A percentile compares a stretch with the other conserved stretches of the same genome.
phyloP scores from a whole-genome alignment of 768 basidiomycete genomes.

The Serendipita sp. region DNA sequence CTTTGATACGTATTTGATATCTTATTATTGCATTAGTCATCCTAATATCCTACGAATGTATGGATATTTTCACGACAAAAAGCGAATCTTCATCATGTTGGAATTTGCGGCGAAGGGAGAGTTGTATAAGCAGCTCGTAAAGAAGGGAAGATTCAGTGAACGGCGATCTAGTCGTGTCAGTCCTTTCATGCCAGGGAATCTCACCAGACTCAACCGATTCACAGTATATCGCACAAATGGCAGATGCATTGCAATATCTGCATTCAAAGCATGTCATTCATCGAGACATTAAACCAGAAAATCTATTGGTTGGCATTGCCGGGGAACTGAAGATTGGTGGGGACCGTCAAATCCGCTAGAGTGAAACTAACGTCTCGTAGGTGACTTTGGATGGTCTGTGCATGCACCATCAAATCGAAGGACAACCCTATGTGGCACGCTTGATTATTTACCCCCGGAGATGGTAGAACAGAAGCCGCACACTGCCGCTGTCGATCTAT shows the following conservation, averaged over 20 bases:
- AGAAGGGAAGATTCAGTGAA: slow-evolving; percentile 76
- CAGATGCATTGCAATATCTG: slow-evolving; percentile 82
- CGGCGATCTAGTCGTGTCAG: slow-evolving; percentile 50
- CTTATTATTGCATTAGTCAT: slow-evolving; percentile 33
- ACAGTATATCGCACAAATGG: slow-evolving; percentile 95
- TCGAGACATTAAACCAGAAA: slow-evolving; percentile 98
- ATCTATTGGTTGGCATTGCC: slow-evolving; percentile 82
- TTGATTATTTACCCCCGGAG: slow-evolving; percentile 95
- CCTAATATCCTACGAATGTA: slow-evolving; percentile 89
- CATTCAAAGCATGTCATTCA: slow-evolving; percentile 97
- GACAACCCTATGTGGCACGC: slow-evolving; percentile 84
- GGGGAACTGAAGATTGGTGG: slow-evolving; percentile 96
- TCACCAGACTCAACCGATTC: background rate
- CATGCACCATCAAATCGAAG: slow-evolving; percentile 23
- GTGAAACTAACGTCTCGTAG: background rate
- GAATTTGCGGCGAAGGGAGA: slow-evolving; percentile 97
- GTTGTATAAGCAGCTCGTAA: slow-evolving; percentile 87
- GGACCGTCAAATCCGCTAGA: background rate
- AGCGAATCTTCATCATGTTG: slow-evolving; percentile 94
- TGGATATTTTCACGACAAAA: slow-evolving; percentile 96
- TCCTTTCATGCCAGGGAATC: slow-evolving; percentile 1
- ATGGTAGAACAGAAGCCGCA: slow-evolving; percentile 93
- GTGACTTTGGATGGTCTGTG: slow-evolving; percentile 5
- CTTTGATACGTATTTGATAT: background rate
- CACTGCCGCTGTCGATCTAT: slow-evolving; percentile 81